phyloP scores from a whole-genome alignment of 805 yeast species.

The Yarrowia deformans region DNA sequence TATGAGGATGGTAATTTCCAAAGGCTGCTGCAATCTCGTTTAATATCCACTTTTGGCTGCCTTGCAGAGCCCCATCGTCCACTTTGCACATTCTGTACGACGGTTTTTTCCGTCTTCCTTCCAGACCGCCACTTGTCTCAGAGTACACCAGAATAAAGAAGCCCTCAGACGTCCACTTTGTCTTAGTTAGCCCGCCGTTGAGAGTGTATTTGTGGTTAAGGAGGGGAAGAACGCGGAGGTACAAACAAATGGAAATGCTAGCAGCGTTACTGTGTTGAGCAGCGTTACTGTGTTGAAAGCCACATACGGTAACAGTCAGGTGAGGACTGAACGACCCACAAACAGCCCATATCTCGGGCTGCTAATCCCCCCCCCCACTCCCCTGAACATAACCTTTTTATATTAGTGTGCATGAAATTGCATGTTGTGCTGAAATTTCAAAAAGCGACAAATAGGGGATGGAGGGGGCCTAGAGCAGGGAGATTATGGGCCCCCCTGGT shows the following conservation, averaged over 20 bases:
- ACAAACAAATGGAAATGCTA: too few species aligned
- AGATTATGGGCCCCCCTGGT: neutral
- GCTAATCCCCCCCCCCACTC: neutral
- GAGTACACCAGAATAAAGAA: neutral
- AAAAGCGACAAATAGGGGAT: constrained; percentile 21
- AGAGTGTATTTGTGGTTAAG: neutral
- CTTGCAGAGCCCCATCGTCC: too few species aligned
- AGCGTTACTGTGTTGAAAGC: too few species aligned
- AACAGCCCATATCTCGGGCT: neutral
- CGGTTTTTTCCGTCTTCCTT: too few species aligned
- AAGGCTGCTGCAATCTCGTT: neutral
- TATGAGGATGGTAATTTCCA: neutral
- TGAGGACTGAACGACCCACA: neutral
- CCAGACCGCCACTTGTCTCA: neutral
- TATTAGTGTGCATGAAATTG: constrained; percentile 26
- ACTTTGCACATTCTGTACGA: too few species aligned
- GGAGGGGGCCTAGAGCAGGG: neutral
- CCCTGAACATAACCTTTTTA: constrained; percentile 33
- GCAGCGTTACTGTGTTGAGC: too few species aligned
- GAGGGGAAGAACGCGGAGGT: too few species aligned
- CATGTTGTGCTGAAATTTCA: constrained; percentile 17
- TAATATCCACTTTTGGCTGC: constrained; percentile 2
- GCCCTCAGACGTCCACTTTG: neutral
- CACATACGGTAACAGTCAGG: too few species aligned
- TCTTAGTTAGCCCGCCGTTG: constrained; percentile 14